Base-by-base conservation (phyloP, 768 basidiomycete species). In the Rhizopogon vesiculosus region DNA sequence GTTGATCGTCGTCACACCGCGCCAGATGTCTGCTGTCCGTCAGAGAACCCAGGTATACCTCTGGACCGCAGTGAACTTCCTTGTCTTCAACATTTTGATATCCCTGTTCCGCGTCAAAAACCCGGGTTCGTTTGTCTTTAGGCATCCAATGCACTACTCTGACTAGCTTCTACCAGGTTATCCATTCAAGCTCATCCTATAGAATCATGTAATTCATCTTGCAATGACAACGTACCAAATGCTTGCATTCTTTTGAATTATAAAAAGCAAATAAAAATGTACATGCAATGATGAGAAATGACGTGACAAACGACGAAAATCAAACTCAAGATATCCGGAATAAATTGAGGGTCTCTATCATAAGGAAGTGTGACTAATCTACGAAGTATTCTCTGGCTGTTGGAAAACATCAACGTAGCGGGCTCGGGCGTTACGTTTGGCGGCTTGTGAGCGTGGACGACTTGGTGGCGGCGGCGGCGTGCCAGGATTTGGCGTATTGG, bases 351-450 rank as follows among this genome's bases (percentile, higher is more conserved):
- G 31, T 8, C 31, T 49, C 15, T 49, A 35, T 59, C 35, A 52
- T 35, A 49, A 33, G 38, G 19, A 53, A 54, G 15, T 10, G 12
- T 31, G 57, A 51, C 31, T 18, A 38, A 44, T 59, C 43, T 52
- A 62, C 29, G 59, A 62, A 38, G 62, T 63, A 42, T 66, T 62
- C 33, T 64, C 71, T 33, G 78, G 76, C 62, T 86, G 80, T 60
- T 88, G 85, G 70, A 94, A 86, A n/a, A 94, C 87, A 66, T 94
- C 92, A 3, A 97, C 93, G 66, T 97, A 97, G 58, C 91, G 84
- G 66, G 77, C 89, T 54, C 92, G 82, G 54, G 90, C 73, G 60
- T 85, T 87, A 58, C 87, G 86, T 73, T 91, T 95, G 25, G 84
- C 78, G 19, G 74, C 72, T 33, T 80, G 78, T 48, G 80, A 81